Conservation (phyloP, 805 yeast species). For the Saturnispora besseyi region DNA sequence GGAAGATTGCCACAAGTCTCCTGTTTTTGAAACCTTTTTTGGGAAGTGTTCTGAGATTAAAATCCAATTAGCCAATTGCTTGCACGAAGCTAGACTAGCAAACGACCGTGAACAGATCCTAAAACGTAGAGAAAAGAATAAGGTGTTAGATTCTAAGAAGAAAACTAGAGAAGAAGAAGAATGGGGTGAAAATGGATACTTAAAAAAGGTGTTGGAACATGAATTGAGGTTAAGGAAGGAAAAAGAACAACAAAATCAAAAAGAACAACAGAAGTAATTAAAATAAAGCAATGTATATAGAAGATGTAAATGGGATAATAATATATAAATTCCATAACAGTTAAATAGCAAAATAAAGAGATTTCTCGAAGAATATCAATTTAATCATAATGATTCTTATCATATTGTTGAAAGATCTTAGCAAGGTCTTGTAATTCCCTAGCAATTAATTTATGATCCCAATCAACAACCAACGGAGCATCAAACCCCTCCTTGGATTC, state of each 20-base stretch:
- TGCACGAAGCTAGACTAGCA: constrained; percentile 65
- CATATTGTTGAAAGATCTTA: constrained; percentile 34
- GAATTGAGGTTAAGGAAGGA: constrained; percentile 29
- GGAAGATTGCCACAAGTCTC: constrained; percentile 76
- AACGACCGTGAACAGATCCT: constrained; percentile 48
- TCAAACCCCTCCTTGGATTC: constrained; percentile 21
- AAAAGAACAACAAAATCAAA: not conserved
- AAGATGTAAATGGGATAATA: not conserved
- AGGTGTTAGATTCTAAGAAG: constrained; percentile 46
- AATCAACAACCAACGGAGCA: constrained; percentile 50
- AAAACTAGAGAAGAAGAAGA: constrained; percentile 64
- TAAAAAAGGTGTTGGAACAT: constrained; percentile 54
- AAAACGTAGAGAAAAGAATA: constrained; percentile 48
- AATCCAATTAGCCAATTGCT: constrained; percentile 67
- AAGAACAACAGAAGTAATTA: not conserved
- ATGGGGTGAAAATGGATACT: constrained; percentile 65
- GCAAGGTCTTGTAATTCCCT: constrained; percentile 36
- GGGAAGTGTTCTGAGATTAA: constrained; percentile 84
- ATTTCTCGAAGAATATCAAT: not conserved
- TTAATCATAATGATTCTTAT: constrained; percentile 7
- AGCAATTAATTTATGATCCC: constrained; percentile 51
- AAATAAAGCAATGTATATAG: not conserved
- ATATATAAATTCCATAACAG: not conserved
- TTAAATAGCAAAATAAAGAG: not conserved
- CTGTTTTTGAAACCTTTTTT: constrained; percentile 57